Evolutionary conservation across 2,329 filamentous ascomycete species (phyloP).

Genomic region (Hypoxylon rubiginosum): DNA sequence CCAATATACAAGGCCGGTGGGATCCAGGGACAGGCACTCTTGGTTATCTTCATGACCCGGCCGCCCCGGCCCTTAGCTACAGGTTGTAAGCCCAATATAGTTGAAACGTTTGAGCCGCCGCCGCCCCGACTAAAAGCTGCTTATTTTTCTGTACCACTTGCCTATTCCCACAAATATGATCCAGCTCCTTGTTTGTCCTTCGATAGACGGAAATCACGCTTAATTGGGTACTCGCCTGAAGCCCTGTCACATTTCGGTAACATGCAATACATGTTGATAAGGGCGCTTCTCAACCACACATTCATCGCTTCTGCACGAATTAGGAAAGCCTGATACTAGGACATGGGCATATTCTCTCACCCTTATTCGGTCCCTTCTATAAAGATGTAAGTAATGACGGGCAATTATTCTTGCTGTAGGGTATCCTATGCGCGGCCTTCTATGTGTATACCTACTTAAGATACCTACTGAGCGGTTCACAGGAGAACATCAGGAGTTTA

Average conservation of each 20-base stretch:
- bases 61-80: constrained; percentile 2
- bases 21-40: constrained; percentile 1
- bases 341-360: not conserved
- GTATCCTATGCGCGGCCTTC: not conserved
- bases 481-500: not conserved
- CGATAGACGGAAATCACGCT: constrained; percentile 5
- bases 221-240: not conserved
- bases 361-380: not conserved
- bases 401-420: not conserved
- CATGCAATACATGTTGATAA: not conserved
- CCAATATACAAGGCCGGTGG: constrained; percentile 12
- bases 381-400: not conserved
- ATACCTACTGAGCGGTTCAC: too few species aligned
- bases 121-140: constrained; percentile 18
- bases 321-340: not conserved
- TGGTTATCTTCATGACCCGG: constrained; percentile 3
- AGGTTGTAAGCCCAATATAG: constrained; percentile 20
- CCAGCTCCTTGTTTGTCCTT: not conserved
- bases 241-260: not conserved
- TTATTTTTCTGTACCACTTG: constrained; percentile 20
- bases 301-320: too few species aligned
- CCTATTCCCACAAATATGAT: constrained; percentile 6
- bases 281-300: not conserved
- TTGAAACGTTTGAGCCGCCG: constrained; percentile 36
- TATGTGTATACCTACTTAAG: not conserved